Evolutionary conservation across 305 asterid species (phyloP).

Genomic region (Fraxinus albicans): DNA sequence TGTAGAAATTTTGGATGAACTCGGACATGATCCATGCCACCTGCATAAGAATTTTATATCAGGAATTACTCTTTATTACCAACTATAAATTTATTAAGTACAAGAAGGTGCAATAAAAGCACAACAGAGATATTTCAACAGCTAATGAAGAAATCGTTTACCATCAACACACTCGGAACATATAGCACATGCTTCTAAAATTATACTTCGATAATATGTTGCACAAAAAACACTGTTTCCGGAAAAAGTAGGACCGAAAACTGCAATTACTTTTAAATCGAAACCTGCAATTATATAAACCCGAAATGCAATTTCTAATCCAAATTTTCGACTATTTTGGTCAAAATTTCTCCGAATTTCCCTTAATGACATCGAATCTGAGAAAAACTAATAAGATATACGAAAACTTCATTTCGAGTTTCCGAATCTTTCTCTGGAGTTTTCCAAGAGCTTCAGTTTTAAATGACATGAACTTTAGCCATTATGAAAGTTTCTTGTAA

Average conservation of each 20-base stretch:
- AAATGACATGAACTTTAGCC: neutral
- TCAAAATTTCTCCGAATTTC: neutral
- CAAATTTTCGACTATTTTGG: neutral
- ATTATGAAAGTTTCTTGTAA: neutral
- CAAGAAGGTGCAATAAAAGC: neutral
- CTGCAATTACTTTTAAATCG: neutral
- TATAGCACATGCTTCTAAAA: neutral
- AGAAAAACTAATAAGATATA: neutral
- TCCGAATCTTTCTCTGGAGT: neutral
- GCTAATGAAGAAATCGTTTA: neutral
- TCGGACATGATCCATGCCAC: slow-evolving; percentile 90
- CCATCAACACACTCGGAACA: neutral
- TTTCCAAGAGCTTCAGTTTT: neutral
- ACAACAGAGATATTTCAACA: neutral
- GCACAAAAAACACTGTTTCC: neutral
- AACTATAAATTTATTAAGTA: neutral
- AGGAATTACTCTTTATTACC: neutral
- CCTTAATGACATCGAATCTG: neutral
- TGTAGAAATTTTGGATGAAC: slow-evolving; percentile 89
- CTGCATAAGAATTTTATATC: slow-evolving; percentile 32
- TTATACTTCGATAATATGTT: neutral
- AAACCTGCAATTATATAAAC: neutral
- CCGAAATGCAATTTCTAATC: neutral
- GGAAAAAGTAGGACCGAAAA: neutral
- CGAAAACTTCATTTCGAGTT: neutral